Evolutionary conservation across 2,329 filamentous ascomycete genomes (phyloP), one percentile per base, ranked within the genome.

Genomic region (Torrubiella hemipterigena): DNA sequence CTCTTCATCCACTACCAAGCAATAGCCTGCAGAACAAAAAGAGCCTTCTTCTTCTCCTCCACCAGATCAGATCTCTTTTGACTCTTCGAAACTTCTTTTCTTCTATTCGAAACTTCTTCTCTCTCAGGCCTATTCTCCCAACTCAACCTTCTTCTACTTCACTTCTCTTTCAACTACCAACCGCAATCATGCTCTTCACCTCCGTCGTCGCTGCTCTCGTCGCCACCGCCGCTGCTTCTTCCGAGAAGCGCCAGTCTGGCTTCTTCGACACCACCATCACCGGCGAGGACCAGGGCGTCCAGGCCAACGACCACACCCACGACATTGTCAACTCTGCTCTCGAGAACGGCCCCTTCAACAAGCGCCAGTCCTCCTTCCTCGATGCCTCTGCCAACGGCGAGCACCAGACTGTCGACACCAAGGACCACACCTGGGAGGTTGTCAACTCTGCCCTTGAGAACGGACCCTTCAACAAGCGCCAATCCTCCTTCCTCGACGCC

Each of bases 401-500:
- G 13, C 33, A 19, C 7, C 23, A 26, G 20, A n/a, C n/a, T n/a
- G n/a, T n/a, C n/a, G n/a, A n/a, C 22, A 11, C 22, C 22, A 11
- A 24, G 22, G 22, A 24, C 22, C 14, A n/a, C 22, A 24, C 22
- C 22, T n/a, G n/a, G n/a, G 14, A 24, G 22, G 37, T 33, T n/a
- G 28, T 34, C 19, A 21, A 37, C n/a, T 19, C 28, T 8, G n/a
- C n/a, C n/a, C n/a, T n/a, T n/a, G n/a, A n/a, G n/a, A n/a, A n/a
- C n/a, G n/a, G n/a, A n/a, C n/a, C n/a, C n/a, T n/a, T n/a, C n/a
- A n/a, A n/a, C n/a, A n/a, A n/a, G n/a, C 36, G 34, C 17, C 34
- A 31, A 4, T 17, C 29, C 10, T 27, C 31, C 17, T 17, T 38
- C 13, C 34, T 31, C 18, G 37, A 37, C 5, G 37, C 36, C 34